phyloP scores from a whole-genome alignment of 2,329 filamentous ascomycete genomes.

The Drechslerella coelobrocha region DNA sequence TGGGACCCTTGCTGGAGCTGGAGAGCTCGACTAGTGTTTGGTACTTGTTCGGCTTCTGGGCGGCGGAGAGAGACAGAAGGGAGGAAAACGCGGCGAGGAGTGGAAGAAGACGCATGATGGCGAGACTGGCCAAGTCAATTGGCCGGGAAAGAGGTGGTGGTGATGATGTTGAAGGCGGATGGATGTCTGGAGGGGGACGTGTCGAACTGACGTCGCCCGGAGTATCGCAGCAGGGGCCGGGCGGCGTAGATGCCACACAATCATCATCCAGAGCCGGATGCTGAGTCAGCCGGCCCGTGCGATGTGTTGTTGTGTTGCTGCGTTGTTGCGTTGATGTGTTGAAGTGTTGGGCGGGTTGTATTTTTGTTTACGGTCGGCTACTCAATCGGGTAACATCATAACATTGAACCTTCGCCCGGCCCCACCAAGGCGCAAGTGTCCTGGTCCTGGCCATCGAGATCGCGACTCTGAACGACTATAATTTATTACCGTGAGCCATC shows the following conservation, averaged over 20 bases:
- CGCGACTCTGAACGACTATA: conserved; percentile 18
- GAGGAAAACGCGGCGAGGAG: conserved; percentile 37
- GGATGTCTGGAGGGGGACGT: conserved; percentile 24
- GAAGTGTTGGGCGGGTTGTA: conserved; percentile 31
- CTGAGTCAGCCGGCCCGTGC: conserved; percentile 23
- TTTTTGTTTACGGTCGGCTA: conserved; percentile 47
- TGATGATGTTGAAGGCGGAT: conserved; percentile 9
- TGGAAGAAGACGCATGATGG: conserved; percentile 45
- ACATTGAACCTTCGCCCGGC: conserved; percentile 23
- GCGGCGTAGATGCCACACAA: conserved; percentile 48
- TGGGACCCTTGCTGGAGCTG: conserved; percentile 47
- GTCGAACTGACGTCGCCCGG: conserved; percentile 33
- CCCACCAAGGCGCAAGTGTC: not conserved
- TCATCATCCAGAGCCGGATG: conserved; percentile 15
- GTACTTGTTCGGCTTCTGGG: conserved; percentile 50
- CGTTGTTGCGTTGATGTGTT: conserved; percentile 13
- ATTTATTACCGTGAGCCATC: conserved; percentile 1
- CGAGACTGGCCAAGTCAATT: conserved; percentile 43
- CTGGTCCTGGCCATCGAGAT: conserved; percentile 3
- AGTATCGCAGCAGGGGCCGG: conserved; percentile 7
- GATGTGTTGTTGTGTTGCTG: conserved; percentile 13
- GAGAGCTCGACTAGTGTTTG: conserved; percentile 49
- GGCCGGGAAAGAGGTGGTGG: conserved; percentile 18
- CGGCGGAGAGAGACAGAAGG: conserved; percentile 39
- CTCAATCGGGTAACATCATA: conserved; percentile 42